phyloP scores from a whole-genome alignment of 768 basidiomycete genomes.

The Collybiopsis confluens region DNA sequence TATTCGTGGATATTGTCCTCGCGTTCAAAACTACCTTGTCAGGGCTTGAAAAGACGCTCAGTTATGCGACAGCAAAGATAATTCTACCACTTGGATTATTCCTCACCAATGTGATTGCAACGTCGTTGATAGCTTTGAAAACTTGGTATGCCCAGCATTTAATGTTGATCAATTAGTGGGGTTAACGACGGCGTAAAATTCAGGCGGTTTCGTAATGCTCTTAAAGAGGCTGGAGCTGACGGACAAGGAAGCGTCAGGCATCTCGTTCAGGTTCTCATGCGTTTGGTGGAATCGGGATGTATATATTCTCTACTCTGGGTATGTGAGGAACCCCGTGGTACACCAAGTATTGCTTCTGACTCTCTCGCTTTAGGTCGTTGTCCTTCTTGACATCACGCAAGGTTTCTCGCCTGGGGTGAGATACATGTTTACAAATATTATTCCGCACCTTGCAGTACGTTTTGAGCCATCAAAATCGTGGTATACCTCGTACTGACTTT shows the following conservation, averaged over 20 bases:
- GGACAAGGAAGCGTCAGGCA: neutral
- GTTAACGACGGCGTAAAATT: neutral
- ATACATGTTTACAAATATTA: neutral
- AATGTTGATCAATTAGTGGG: neutral
- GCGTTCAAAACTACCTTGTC: neutral
- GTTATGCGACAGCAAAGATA: neutral
- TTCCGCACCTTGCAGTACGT: neutral
- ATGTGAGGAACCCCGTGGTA: neutral
- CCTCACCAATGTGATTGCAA: neutral
- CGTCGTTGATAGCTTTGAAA: neutral
- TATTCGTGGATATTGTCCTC: neutral
- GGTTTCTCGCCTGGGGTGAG: neutral
- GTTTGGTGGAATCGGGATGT: neutral
- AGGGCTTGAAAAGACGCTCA: neutral
- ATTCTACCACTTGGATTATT: neutral
- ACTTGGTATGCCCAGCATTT: neutral
- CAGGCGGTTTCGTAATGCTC: neutral
- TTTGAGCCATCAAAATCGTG: neutral
- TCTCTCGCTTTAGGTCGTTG: neutral
- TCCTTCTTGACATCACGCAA: neutral
- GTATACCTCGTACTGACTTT: neutral
- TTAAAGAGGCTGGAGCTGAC: neutral
- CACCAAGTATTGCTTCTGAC: neutral
- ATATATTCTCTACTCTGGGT: neutral
- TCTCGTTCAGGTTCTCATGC: neutral